Conservation (phyloP, 331 rosid genomes). For the Acacia concinna region DNA sequence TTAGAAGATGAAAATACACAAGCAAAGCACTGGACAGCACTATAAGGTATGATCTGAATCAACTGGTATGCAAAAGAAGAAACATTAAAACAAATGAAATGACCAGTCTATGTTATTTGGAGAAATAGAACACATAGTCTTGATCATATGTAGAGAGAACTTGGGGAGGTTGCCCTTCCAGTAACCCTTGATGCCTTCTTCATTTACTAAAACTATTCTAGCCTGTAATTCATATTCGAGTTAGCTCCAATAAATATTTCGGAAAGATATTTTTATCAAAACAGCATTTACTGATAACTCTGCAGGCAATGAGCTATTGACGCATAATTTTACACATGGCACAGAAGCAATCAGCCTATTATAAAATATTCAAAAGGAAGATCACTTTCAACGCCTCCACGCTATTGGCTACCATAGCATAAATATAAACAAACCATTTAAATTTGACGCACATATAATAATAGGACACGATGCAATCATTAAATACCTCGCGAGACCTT, state of each 20-base stretch:
- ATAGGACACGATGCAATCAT: no score
- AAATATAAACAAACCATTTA: not conserved
- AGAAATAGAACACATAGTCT: no score
- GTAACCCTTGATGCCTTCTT: constrained; percentile 90
- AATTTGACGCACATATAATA: not conserved
- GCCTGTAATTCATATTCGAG: constrained; percentile 55
- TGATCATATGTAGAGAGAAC: no score
- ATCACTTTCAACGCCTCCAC: not conserved
- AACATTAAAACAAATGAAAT: constrained; percentile 35
- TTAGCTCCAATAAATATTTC: constrained; percentile 27
- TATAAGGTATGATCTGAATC: constrained; percentile 86
- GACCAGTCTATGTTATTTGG: constrained; percentile 15
- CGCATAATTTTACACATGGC: not conserved
- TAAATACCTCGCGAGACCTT: no score
- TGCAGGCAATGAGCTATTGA: no score
- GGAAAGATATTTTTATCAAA: constrained; percentile 9
- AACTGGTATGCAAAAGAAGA: constrained; percentile 57
- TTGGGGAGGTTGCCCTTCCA: constrained; percentile 99
- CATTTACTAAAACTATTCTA: constrained; percentile 67
- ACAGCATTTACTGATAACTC: no score
- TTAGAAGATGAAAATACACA: constrained; percentile 8
- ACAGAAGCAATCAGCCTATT: not conserved
- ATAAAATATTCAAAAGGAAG: not conserved
- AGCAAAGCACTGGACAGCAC: constrained; percentile 94
- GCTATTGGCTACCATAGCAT: not conserved